Evolutionary conservation across 1,139 yeast genomes (phyloP), one percentile per base, ranked within the genome.

Genomic region (Meyerozyma sp.): DNA sequence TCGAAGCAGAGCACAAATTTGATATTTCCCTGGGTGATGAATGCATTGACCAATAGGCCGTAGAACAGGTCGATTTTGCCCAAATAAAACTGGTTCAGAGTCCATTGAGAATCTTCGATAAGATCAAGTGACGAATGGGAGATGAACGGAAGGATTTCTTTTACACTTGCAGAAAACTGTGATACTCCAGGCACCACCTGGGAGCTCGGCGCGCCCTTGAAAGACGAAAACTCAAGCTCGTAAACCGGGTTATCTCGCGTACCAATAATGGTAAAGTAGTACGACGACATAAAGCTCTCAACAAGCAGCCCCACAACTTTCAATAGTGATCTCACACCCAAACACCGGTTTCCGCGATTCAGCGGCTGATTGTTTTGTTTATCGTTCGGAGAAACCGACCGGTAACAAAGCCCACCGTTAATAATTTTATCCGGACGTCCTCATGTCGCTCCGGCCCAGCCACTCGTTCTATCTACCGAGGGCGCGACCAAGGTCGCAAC

Each of bases 101-200:
- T 76, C 95, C 96, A 91, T 56, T 90, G 97, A 3, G 81, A 68
- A 53, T 90, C 96, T 53, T 93, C 97, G 1, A 94, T 82, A 18
- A 93, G 72, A 59, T 93, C 99, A 35, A 94, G 67, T 3, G 98
- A 81, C 1, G 96, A 79, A 59, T 93, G 95, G 34, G 93, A 77
- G 30, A 94, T 82, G 58, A 90, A 91, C 18, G 97, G 97, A 54
- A 85, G 81, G 41, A 91, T 67, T 59, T 91, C 97, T 54, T 78
- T 78, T 61, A 88, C 79, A 45, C 82, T 86, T 21, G 77, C 70
- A 1, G 91, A 75, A 55, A 91, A 86, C 59, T 75, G 78, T 30
- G 84, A 75, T 43, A 64, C 69, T 18, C 81, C 95, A 62, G 68
- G 93, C 48, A 73, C 81, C 25, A 78, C 77, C 49, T 71, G 80